These are phyloP conservation scores for Epichloe glyceriae DNA, from an alignment of 2,329 filamentous ascomycete species.

Conservation along the genomic window DNA sequence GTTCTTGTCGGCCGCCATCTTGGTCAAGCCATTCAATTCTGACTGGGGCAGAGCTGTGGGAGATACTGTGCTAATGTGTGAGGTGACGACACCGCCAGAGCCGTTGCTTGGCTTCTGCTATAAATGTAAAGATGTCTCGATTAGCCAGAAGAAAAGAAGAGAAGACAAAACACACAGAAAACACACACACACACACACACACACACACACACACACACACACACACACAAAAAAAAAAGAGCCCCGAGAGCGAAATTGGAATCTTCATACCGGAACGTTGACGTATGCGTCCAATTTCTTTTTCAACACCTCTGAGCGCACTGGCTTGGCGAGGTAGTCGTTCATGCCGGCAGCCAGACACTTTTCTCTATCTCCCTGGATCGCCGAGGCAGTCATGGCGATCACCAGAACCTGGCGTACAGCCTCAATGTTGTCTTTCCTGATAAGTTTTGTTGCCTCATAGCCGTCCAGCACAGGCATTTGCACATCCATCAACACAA, in stretches of 20 bases:
- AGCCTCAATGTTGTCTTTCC: slow-evolving; percentile 60
- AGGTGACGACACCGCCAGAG: neutral
- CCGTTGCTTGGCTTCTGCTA: neutral
- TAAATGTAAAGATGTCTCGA: neutral
- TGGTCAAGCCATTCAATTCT: slow-evolving; percentile 1
- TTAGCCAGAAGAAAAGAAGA: neutral
- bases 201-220: too few relatives aligned
- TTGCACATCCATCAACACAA: slow-evolving; percentile 91
- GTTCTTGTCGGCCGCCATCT: slow-evolving; percentile 3
- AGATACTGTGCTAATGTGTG: slow-evolving; percentile 7
- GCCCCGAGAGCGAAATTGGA: neutral
- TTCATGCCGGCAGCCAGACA: slow-evolving; percentile 96
- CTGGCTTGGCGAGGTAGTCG: slow-evolving; percentile 90
- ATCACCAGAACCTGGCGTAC: slow-evolving; percentile 84
- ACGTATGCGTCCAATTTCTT: slow-evolving; percentile 58
- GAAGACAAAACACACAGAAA: too few relatives aligned
- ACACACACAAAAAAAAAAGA: neutral
- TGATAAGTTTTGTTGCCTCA: slow-evolving; percentile 73
- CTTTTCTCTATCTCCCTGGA: slow-evolving; percentile 88
- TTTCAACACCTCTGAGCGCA: slow-evolving; percentile 77
- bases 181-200: too few relatives aligned
- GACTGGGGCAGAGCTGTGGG: slow-evolving; percentile 10
- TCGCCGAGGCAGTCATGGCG: slow-evolving; percentile 92
- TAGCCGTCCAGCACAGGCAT: slow-evolving; percentile 93
- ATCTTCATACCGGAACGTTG: slow-evolving; percentile 19